These are phyloP conservation scores for Hypoxylon fragiforme DNA, from an alignment of 495 filamentous ascomycete genomes.

Conservation along the genomic window DNA sequence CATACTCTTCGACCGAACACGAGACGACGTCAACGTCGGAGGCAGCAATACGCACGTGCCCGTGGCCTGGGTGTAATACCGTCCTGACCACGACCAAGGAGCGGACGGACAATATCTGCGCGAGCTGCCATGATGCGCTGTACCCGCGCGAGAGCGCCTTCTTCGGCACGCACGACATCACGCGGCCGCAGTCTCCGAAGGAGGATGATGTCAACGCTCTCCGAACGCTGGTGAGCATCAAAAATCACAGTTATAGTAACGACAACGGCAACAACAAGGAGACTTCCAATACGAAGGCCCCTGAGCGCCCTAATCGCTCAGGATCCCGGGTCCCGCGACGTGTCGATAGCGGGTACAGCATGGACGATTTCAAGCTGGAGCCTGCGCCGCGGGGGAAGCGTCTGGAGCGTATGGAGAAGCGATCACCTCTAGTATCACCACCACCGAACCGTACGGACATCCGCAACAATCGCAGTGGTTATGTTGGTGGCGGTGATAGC, in stretches of 20 bases:
- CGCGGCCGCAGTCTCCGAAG: neutral
- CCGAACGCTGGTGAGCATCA: neutral
- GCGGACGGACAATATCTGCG: slow-evolving; percentile 28
- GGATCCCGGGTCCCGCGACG: neutral
- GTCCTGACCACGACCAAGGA: slow-evolving; percentile 2
- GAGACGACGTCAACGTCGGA: neutral
- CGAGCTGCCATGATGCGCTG: slow-evolving; percentile 17
- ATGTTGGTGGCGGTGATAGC: too few relatives aligned
- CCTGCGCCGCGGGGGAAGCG: slow-evolving; percentile 20
- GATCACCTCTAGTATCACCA: too few relatives aligned
- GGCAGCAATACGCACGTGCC: slow-evolving; percentile 52
- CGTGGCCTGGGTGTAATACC: slow-evolving; percentile 25
- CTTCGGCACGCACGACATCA: neutral
- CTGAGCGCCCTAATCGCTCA: slow-evolving; percentile 2
- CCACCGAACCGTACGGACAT: too few relatives aligned
- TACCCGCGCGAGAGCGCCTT: slow-evolving; percentile 31
- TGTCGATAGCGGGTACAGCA: slow-evolving; percentile 3
- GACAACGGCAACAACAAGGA: neutral
- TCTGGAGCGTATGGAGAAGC: neutral
- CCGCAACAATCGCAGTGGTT: neutral
- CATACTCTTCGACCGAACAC: too few relatives aligned
- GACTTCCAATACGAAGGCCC: too few relatives aligned
- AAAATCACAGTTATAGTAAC: too few relatives aligned
- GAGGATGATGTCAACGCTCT: neutral
- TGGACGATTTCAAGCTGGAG: slow-evolving; percentile 22